Base-by-base conservation (phyloP, 2,329 filamentous ascomycete genomes). In the Venturia pyrina region DNA sequence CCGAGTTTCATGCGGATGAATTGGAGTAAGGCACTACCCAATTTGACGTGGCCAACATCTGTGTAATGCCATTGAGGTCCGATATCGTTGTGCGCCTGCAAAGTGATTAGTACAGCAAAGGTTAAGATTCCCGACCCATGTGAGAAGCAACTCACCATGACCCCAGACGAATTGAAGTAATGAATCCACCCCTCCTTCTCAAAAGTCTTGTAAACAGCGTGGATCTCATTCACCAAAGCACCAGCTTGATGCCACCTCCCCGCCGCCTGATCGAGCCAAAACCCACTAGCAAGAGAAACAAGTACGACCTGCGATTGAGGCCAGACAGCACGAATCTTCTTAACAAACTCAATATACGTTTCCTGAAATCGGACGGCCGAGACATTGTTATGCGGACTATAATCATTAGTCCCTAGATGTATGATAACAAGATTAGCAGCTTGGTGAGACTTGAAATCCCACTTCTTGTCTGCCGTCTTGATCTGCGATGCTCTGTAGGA, bases 101-200 rank as follows among this genome's bases (percentile, higher is more conserved):
- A 15, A 46, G 21, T 53, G 11, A 53, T 53, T 13, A 28, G 21
- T 2, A 43, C 21, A 21, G 28, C 11, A 65, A 10, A 13, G 3
- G n/a, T 24, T 11, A 21, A 50, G n/a, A 24, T 24, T 5, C 0
- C 6, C 1, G 4, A 50, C 10, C n/a, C n/a, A 2, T 28, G 28
- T 4, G 28, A 28, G 28, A 28, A 2, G 28, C 87, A 86, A 70
- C 87, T 83, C 69, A 86, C 82, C 69, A 87, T 71, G 57, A 87
- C 83, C 0, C 84, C 84, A 11, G 79, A 83, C 0, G 82, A 86
- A 70, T 86, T 83, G 75, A 87, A 87, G 69, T 85, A 85, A 70
- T 85, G 81, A 40, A 87, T 82, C 64, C 85, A 87, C 0, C 79
- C 78, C 66, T 79, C 70, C 19, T 73, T 70, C 60, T 71, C 82